phyloP scores from a whole-genome alignment of 106 monocot genomes.

The Dendrobium nobile region DNA sequence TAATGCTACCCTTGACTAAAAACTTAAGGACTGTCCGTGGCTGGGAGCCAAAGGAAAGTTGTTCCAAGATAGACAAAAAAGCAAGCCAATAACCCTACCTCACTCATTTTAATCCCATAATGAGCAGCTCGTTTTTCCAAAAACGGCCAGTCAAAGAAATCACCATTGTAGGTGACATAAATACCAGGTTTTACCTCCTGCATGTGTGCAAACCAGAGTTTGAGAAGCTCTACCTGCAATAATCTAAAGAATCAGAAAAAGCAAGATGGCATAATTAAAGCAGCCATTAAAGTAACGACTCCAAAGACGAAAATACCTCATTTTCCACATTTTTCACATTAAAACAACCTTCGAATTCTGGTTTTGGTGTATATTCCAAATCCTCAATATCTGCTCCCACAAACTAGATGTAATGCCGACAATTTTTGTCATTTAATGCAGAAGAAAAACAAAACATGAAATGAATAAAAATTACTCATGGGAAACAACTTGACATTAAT shows the following conservation, averaged over 20 bases:
- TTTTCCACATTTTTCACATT: slow-evolving; percentile 80
- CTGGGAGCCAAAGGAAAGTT: neutral
- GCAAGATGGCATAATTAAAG: neutral
- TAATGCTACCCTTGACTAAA: neutral
- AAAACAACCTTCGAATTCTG: slow-evolving; percentile 95
- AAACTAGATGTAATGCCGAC: slow-evolving; percentile 36
- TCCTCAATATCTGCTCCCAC: slow-evolving; percentile 97
- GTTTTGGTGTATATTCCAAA: slow-evolving; percentile 96
- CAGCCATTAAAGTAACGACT: neutral
- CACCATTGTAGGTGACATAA: slow-evolving; percentile 98
- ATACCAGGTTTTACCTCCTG: slow-evolving; percentile 91
- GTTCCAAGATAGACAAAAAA: neutral
- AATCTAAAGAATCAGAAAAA: slow-evolving; percentile 3
- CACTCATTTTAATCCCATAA: slow-evolving; percentile 85
- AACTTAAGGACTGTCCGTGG: neutral
- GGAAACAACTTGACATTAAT: neutral
- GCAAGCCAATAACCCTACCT: slow-evolving; percentile 28
- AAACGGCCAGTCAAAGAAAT: slow-evolving; percentile 99
- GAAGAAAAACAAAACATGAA: neutral
- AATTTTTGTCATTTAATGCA: neutral
- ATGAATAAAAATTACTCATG: neutral
- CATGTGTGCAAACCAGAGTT: slow-evolving; percentile 91
- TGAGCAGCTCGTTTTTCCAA: slow-evolving; percentile 91
- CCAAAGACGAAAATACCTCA: slow-evolving; percentile 54
- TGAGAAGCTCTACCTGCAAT: slow-evolving; percentile 73